phyloP scores from a whole-genome alignment of 768 basidiomycete species.

The Termitomyces titanicus region DNA sequence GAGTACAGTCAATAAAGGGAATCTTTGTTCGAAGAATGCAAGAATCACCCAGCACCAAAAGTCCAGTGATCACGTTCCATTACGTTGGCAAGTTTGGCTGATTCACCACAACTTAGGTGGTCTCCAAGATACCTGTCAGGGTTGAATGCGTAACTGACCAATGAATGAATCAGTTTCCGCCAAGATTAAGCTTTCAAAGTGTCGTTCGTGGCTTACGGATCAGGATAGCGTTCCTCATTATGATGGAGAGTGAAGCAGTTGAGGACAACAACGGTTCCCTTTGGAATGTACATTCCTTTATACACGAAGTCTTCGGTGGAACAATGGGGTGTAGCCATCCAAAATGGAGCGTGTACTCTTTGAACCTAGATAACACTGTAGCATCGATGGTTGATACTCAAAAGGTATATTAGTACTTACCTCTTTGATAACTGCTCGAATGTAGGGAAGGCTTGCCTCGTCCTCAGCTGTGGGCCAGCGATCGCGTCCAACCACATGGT shows the following conservation, averaged over 20 bases:
- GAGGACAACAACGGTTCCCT: slow-evolving; percentile 31
- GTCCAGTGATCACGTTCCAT: slow-evolving; percentile 47
- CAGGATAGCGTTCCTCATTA: slow-evolving; percentile 31
- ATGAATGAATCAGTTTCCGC: not conserved
- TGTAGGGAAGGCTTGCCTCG: slow-evolving; percentile 28
- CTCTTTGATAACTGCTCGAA: slow-evolving; percentile 29
- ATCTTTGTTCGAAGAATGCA: not conserved
- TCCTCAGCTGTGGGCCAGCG: slow-evolving; percentile 27
- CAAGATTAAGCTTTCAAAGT: slow-evolving; percentile 10
- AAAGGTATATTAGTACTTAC: not conserved
- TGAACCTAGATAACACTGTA: slow-evolving; percentile 20
- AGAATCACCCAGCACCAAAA: slow-evolving; percentile 42
- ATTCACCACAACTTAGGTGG: slow-evolving; percentile 31
- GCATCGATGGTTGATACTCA: not conserved
- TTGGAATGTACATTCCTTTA: slow-evolving; percentile 35
- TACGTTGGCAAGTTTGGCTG: slow-evolving; percentile 37
- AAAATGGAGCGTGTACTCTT: slow-evolving; percentile 33
- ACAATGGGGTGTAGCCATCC: slow-evolving; percentile 36
- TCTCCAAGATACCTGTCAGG: slow-evolving; percentile 43
- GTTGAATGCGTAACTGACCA: slow-evolving; percentile 14
- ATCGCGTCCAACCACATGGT: slow-evolving; percentile 25
- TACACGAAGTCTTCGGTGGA: slow-evolving; percentile 36
- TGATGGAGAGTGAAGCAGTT: slow-evolving; percentile 37
- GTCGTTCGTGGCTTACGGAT: slow-evolving; percentile 26
- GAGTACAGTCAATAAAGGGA: not conserved